Base-by-base conservation (phyloP, 345 rosid genomes). In the Hevea brasiliensis region DNA sequence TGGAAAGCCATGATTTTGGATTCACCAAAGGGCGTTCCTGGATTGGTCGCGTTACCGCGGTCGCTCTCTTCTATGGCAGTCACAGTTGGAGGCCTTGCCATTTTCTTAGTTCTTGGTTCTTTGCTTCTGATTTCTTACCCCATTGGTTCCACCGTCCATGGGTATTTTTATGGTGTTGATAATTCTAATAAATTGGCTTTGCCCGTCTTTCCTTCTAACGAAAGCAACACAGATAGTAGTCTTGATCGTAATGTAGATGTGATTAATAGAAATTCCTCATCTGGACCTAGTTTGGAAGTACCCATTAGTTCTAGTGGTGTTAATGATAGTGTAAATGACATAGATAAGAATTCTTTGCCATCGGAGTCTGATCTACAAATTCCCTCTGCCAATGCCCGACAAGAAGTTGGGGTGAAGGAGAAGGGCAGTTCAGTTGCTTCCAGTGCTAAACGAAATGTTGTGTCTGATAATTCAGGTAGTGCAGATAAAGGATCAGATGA, bases 61-160 rank as follows among this genome's bases (percentile, higher is more conserved):
- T 74, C 91, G 6, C 82, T 90, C 59, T 81, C 93, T 21, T 74
- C 87, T 24, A 90, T 92, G 74, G 80, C 81, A 50, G 78, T 84
- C 64, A 78, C 88, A 15, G 79, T 87, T 45, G 97, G 85, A 70
- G 92, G 94, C 42, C 80, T 92, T 66, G 90, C 92, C 26, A 45
- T 84, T 71, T 85, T 92, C 81, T 75, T 92, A 80, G 41, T 90
- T 68, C 69, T 90, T 58, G 97, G 88, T 72, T 91, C 96, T 23
- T 77, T 80, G 84, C 80, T 93, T 79, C 79, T 88, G 27, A 80
- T 89, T 69, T 86, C 90, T 1, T 72, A 78, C 71, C 98, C 96
- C 0, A 75, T 86, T 24, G 77, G 89, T 81, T 83, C 92, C 13
- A 82, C 89, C 4, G 77, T 89, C 35, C 82, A 78, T 55, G 85